Evolutionary conservation across 352 stramenopile genomes (phyloP), one percentile per base, ranked within the genome.

Genomic region (Blastocystis hominis): DNA sequence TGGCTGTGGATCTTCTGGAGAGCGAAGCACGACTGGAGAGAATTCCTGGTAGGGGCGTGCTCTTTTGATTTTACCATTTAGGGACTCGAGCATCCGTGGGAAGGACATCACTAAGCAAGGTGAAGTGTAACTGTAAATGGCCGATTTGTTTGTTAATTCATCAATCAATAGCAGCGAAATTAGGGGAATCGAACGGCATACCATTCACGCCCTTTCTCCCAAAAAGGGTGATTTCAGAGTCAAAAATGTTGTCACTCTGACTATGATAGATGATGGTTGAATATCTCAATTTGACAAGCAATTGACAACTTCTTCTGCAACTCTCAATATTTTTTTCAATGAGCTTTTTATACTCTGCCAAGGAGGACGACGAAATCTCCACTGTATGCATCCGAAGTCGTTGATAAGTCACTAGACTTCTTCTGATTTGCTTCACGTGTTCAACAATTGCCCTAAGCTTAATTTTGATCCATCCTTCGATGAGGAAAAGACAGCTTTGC

Each of bases 1-100:
- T 84, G 72, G 72, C n/a, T 84, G 50, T 84, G 72, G 72, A 84
- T 84, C 72, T 84, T 84, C 55, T 84, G 72, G 72, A 84, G 72
- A 84, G 72, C 72, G 6, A 84, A 84, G 72, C 44, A 84, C 50
- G 72, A 84, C 20, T 84, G 72, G 72, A 84, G 72, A 84, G 72
- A 84, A 64, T 84, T 84, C 72, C 72, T 84, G 66, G 72, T 84
- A 84, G 47, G 44, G n/a, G 20, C 44, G 20, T 42, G 4, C 20
- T 46, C 24, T n/a, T 2, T 40, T 15, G 44, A 40, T 68, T 47
- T 44, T 44, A 9, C 6, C n/a, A 59, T 66, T 3, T 84, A 84
- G 72, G 72, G 72, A 36, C 72, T 84, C 50, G 53, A 84, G 55
- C 72, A 84, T 68, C 72, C 72, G 44, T 84, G 72, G 72, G 72